Conservation (phyloP, 495 filamentous ascomycete genomes). For the Aspergillus ostianus region DNA sequence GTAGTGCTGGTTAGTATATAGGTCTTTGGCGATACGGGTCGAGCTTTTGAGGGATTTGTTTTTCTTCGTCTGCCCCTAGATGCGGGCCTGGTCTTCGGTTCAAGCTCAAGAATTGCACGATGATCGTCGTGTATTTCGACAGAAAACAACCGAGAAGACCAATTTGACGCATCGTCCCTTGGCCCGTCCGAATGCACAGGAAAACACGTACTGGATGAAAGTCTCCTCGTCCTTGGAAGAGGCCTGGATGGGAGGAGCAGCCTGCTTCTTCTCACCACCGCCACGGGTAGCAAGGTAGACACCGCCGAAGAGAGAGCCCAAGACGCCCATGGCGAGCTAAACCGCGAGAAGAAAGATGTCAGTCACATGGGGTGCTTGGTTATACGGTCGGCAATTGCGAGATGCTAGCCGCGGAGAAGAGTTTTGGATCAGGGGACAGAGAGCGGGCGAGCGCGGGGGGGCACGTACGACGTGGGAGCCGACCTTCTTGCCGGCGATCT, state of each 20-base stretch:
- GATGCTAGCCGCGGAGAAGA: constrained; percentile 6
- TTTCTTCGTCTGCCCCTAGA: constrained; percentile 2
- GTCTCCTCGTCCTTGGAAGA: constrained; percentile 88
- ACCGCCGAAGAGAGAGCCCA: constrained; percentile 64
- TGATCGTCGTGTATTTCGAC: background rate
- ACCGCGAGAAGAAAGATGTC: background rate
- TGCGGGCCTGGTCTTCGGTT: background rate
- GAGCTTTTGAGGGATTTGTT: background rate
- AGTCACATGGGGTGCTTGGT: background rate
- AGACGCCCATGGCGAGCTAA: constrained; percentile 84
- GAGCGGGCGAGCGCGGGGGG: constrained; percentile 7
- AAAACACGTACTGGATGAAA: constrained; percentile 84
- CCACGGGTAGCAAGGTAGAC: constrained; percentile 56
- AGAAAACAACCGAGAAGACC: background rate
- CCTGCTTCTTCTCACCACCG: constrained; percentile 55
- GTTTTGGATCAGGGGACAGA: constrained; percentile 13
- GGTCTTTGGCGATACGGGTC: background rate
- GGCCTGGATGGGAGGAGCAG: constrained; percentile 80
- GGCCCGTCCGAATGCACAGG: constrained; percentile 6
- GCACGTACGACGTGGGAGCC: constrained; percentile 87
- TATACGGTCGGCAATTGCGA: background rate
- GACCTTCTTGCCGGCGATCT: constrained; percentile 82
- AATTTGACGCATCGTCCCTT: background rate
- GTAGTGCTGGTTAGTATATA: background rate
- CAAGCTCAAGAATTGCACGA: background rate